Evolutionary conservation across 2,329 filamentous ascomycete genomes (phyloP).

Genomic region (Aspergillaceae sp.): DNA sequence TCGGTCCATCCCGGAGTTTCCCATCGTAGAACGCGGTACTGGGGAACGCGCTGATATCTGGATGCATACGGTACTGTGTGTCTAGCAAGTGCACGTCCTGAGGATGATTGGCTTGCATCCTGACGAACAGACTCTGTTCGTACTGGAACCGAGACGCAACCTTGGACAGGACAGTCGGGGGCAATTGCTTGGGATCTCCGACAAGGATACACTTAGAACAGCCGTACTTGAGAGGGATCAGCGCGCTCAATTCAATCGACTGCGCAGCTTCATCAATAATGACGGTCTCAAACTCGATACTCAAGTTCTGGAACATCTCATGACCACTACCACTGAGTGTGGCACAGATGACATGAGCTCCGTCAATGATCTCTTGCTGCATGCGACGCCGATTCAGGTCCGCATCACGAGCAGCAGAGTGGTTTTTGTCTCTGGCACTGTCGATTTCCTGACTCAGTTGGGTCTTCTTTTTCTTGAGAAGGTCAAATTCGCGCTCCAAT

Average conservation of each 20-base stretch:
- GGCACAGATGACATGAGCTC: constrained; percentile 85
- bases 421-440: constrained; percentile 74
- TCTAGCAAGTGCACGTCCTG: constrained; percentile 89
- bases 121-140: constrained; percentile 95
- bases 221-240: constrained; percentile 95
- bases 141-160: constrained; percentile 89
- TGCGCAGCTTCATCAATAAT: constrained; percentile 97
- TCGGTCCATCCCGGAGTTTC: constrained; percentile 70
- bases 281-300: constrained; percentile 96
- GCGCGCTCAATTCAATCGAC: constrained; percentile 90
- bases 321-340: constrained; percentile 93
- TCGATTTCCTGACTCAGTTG: constrained; percentile 77
- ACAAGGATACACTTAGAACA: constrained; percentile 95
- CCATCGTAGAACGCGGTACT: constrained; percentile 89
- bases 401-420: constrained; percentile 69
- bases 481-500: constrained; percentile 68
- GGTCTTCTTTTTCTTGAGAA: constrained; percentile 66
- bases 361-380: constrained; percentile 84
- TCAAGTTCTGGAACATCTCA: constrained; percentile 90
- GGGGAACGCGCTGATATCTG: constrained; percentile 86
- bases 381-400: constrained; percentile 76
- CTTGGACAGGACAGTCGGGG: constrained; percentile 89
- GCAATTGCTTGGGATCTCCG: constrained; percentile 93
- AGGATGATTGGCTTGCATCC: constrained; percentile 91
- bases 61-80: constrained; percentile 98